Percentiles rank a stretch among this genome's conserved stretches.
phyloP scores from a whole-genome alignment of 306 rosid species.

The Styphnolobium japonicum region DNA sequence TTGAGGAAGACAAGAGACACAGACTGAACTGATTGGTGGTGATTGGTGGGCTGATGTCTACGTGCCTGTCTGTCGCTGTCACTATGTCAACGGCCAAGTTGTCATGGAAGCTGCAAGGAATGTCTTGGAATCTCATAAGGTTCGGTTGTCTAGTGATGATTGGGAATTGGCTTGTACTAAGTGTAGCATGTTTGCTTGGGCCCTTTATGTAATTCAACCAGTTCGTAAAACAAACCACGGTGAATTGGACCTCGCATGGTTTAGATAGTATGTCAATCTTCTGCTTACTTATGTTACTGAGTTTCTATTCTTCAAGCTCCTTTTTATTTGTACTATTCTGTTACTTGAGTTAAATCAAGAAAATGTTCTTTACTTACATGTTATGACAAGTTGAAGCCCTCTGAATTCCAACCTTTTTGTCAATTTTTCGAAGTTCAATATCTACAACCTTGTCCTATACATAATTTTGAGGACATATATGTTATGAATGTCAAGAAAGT shows the following conservation, averaged over 20 bases:
- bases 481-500: background rate
- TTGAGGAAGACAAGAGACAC: constrained; percentile 62
- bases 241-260: constrained; percentile 15
- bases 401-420: background rate
- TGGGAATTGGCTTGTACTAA: constrained; percentile 1
- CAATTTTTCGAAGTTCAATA: background rate
- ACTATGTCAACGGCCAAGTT: constrained; percentile 60
- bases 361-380: background rate
- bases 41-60: constrained; percentile 50
- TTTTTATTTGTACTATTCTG: background rate
- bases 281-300: constrained; percentile 19
- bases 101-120: constrained; percentile 45
- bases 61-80: constrained; percentile 86
- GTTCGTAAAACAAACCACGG: background rate
- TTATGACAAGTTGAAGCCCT: background rate
- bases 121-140: constrained; percentile 45
- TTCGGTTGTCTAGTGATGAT: constrained; percentile 29
- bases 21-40: constrained; percentile 78
- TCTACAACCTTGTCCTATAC: background rate
- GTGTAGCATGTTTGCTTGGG: background rate
- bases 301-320: background rate
- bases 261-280: background rate
- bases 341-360: background rate
- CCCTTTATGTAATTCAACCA: background rate
- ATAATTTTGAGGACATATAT: background rate